Evolutionary conservation across 2,329 filamentous ascomycete genomes (phyloP).

Genomic region (Penicillium sp.): DNA sequence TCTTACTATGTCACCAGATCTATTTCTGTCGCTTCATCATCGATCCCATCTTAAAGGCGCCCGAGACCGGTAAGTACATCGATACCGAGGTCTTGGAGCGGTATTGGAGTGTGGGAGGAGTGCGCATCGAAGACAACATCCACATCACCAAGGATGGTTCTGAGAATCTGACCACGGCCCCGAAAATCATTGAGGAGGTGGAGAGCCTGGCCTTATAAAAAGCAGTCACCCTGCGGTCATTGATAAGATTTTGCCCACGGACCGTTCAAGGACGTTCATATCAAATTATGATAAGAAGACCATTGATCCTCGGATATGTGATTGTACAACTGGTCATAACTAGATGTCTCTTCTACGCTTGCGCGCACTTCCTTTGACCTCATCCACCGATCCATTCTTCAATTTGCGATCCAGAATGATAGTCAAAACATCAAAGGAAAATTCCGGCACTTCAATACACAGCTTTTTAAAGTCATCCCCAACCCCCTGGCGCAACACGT

Average conservation of each 20-base stretch:
- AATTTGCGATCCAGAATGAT: constrained; percentile 49
- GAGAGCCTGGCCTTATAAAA: constrained; percentile 45
- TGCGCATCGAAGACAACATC: constrained; percentile 89
- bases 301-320: background rate
- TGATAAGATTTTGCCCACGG: too few relatives aligned
- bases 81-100: constrained; percentile 68
- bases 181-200: constrained; percentile 70
- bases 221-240: background rate
- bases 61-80: constrained; percentile 73
- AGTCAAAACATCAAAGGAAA: constrained; percentile 87
- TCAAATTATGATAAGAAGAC: background rate
- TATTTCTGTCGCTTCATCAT: constrained; percentile 94
- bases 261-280: background rate
- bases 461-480: constrained; percentile 80
- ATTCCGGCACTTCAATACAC: constrained; percentile 87
- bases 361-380: constrained; percentile 38
- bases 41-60: constrained; percentile 71
- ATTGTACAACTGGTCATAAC: background rate
- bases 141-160: constrained; percentile 74
- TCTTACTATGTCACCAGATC: constrained; percentile 50
- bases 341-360: constrained; percentile 40
- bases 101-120: constrained; percentile 88
- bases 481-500: constrained; percentile 80
- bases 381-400: constrained; percentile 38
- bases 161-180: constrained; percentile 79